Percentiles rank a stretch among this genome's conserved stretches.
These are phyloP conservation scores for Apiospora saccharicola DNA, from an alignment of 2,329 filamentous ascomycete species.

Conservation along the genomic window DNA sequence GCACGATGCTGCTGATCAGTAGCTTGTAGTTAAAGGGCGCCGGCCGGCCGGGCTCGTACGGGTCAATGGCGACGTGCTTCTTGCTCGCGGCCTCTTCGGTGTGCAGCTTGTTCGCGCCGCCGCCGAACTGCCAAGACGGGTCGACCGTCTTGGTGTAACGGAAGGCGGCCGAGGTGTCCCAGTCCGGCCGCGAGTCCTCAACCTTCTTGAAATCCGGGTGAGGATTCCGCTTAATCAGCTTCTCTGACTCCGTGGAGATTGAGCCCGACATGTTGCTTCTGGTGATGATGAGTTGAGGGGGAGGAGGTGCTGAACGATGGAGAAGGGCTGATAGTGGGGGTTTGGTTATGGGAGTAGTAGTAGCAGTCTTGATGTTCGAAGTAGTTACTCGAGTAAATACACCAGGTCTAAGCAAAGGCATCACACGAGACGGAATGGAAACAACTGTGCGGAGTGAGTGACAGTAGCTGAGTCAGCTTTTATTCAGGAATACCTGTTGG, in stretches of 20 bases:
- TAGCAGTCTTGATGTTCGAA: background rate
- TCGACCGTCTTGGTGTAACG: slow-evolving; percentile 68
- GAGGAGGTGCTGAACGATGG: background rate
- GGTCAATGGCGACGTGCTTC: slow-evolving; percentile 80
- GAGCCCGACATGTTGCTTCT: slow-evolving; percentile 21
- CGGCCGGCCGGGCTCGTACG: slow-evolving; percentile 74
- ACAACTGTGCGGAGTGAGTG: background rate
- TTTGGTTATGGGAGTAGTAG: background rate
- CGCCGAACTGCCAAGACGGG: slow-evolving; percentile 71
- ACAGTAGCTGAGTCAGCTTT: slow-evolving; percentile 19
- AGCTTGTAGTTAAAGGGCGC: slow-evolving; percentile 87
- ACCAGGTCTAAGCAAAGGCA: slow-evolving; percentile 3
- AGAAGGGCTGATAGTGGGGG: background rate
- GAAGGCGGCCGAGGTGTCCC: slow-evolving; percentile 56
- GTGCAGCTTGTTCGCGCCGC: slow-evolving; percentile 65
- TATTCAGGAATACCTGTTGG: slow-evolving; percentile 3
- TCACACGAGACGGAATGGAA: background rate
- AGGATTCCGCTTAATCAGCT: slow-evolving; percentile 36
- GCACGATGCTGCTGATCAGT: slow-evolving; percentile 82
- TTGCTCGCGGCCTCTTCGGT: slow-evolving; percentile 33
- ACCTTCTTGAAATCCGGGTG: slow-evolving; percentile 79
- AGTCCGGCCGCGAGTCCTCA: slow-evolving; percentile 70
- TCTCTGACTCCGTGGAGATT: slow-evolving; percentile 25
- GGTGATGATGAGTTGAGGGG: slow-evolving; percentile 1
- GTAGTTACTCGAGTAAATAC: background rate